Conservation (phyloP, 176 grass and related monocot species). For the Calamus simplicifolius region DNA sequence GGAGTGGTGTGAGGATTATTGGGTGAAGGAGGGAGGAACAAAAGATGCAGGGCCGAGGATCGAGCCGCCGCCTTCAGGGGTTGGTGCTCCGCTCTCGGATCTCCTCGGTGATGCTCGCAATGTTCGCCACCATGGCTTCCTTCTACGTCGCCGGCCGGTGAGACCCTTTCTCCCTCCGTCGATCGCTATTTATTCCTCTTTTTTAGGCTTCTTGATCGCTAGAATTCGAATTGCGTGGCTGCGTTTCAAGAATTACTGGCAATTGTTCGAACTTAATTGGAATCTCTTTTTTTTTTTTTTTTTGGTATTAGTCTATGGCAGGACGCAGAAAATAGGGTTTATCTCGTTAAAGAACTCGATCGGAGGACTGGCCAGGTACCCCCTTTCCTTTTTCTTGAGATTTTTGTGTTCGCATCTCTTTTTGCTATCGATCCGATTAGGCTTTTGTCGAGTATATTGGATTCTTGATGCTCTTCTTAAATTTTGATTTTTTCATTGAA, state of each 20-base stretch:
- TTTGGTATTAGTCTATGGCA: constrained; percentile 67
- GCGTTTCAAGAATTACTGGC: no score
- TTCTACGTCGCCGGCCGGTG: constrained; percentile 94
- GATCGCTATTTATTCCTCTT: neutral
- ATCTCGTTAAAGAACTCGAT: constrained; percentile 88
- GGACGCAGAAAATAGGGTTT: constrained; percentile 77
- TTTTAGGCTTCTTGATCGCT: no score
- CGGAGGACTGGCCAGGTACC: constrained; percentile 71
- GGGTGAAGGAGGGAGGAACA: constrained; percentile 3
- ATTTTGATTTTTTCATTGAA: no score
- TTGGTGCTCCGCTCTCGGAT: constrained; percentile 52
- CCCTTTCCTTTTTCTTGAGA: neutral
- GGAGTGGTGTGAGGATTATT: no score
- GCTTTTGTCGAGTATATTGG: no score
- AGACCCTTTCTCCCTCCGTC: neutral
- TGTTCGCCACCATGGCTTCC: constrained; percentile 93
- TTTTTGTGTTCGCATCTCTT: no score
- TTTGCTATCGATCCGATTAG: no score
- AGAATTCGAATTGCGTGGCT: no score
- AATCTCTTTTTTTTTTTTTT: neutral
- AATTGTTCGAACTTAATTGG: no score
- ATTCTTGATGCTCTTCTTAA: no score
- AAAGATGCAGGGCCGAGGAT: constrained; percentile 78
- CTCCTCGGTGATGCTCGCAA: constrained; percentile 75
- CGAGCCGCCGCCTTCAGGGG: constrained; percentile 27